Evolutionary conservation across 441 rosid genomes (phyloP).

Genomic region (Adansonia grandidieri): DNA sequence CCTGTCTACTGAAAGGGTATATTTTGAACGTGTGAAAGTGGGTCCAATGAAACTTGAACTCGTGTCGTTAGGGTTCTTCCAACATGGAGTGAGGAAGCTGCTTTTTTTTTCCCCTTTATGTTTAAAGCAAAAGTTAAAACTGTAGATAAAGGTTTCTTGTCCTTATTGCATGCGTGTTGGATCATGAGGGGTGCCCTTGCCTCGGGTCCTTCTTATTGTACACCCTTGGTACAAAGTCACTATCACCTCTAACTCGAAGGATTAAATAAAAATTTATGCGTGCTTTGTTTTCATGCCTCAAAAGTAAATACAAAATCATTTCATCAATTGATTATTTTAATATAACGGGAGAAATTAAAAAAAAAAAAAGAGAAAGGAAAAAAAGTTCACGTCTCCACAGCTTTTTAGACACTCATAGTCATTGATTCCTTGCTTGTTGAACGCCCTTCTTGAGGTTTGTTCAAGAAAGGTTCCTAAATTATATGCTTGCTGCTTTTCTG

Average conservation of each 20-base stretch:
- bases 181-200: background rate
- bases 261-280: background rate
- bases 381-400: background rate
- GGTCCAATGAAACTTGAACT: background rate
- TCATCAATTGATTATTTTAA: background rate
- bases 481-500: background rate
- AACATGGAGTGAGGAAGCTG: background rate
- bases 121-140: conserved; percentile 4
- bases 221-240: background rate
- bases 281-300: conserved; percentile 22
- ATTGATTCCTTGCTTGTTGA: conserved; percentile 18
- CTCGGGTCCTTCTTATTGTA: background rate
- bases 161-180: conserved; percentile 31
- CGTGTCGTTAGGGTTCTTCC: background rate
- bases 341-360: background rate
- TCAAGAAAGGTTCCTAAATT: conserved; percentile 11
- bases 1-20: conserved; percentile 22
- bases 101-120: background rate
- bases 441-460: conserved; percentile 15
- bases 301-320: conserved; percentile 19
- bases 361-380: background rate
- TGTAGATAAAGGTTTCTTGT: background rate
- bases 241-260: conserved; percentile 7
- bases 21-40: conserved; percentile 28
- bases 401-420: conserved; percentile 16